phyloP scores from a whole-genome alignment of 2,329 filamentous ascomycete species.

The Cytospora leucostoma region DNA sequence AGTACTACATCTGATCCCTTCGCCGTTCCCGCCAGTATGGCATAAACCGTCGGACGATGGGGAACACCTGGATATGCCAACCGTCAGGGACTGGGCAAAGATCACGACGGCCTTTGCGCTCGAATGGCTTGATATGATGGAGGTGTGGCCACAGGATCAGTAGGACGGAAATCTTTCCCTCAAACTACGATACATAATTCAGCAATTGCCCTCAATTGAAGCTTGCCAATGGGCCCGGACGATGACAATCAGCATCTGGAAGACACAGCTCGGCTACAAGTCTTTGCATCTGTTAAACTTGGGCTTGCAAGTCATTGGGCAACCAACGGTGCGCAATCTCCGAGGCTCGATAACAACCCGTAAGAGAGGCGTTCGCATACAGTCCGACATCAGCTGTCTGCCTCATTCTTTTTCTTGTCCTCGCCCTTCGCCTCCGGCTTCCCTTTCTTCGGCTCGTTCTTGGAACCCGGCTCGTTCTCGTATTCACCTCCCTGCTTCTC shows the following conservation, averaged over 20 bases:
- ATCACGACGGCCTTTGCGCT: slow-evolving; percentile 82
- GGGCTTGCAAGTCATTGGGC: background rate
- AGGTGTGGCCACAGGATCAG: slow-evolving; percentile 25
- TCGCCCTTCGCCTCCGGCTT: slow-evolving; percentile 25
- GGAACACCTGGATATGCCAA: slow-evolving; percentile 77
- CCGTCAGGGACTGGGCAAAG: slow-evolving; percentile 83
- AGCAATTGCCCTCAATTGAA: background rate
- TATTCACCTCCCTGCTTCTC: slow-evolving; percentile 45
- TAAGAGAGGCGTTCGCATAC: background rate
- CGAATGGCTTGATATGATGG: slow-evolving; percentile 82
- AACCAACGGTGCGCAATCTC: background rate
- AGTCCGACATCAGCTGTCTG: slow-evolving; percentile 25
- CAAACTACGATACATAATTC: background rate
- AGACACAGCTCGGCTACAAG: background rate
- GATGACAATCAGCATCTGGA: background rate
- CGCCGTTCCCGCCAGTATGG: slow-evolving; percentile 82
- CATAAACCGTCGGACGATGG: slow-evolving; percentile 83
- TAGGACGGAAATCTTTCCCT: slow-evolving; percentile 29
- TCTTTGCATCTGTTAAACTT: background rate
- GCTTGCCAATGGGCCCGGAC: background rate
- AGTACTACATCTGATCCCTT: slow-evolving; percentile 85
- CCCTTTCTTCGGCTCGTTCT: slow-evolving; percentile 36
- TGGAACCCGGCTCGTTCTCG: slow-evolving; percentile 44
- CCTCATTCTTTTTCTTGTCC: slow-evolving; percentile 25
- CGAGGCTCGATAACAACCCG: background rate